phyloP scores from a whole-genome alignment of 2,329 filamentous ascomycete genomes.

The Setomelanomma holmii region DNA sequence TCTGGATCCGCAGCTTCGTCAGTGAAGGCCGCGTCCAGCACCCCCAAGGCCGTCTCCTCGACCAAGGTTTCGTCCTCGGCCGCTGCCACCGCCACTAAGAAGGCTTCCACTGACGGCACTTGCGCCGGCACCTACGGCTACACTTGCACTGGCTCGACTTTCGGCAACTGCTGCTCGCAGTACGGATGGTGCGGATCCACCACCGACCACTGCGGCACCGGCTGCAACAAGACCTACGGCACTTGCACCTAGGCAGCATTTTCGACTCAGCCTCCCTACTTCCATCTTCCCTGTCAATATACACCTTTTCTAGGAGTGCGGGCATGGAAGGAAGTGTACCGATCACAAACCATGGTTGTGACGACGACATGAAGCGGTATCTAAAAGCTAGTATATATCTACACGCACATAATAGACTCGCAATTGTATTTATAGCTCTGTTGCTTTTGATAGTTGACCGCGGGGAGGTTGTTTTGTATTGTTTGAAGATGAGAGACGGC shows the following conservation, averaged over 20 bases:
- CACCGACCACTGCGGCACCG: constrained; percentile 35
- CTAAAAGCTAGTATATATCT: constrained; percentile 5
- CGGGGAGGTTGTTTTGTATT: not conserved
- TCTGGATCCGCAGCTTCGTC: constrained; percentile 5
- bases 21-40: constrained; percentile 1
- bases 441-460: not conserved
- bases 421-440: not conserved
- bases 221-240: constrained; percentile 43
- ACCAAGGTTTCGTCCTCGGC: constrained; percentile 8
- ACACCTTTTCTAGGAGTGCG: not conserved
- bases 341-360: not conserved
- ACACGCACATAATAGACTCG: not conserved
- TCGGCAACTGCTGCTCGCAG: constrained; percentile 55
- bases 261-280: not conserved
- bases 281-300: constrained; percentile 7
- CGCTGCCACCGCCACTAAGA: constrained; percentile 17
- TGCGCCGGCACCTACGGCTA: constrained; percentile 30
- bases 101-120: constrained; percentile 34
- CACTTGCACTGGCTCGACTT: constrained; percentile 53
- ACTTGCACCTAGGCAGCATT: constrained; percentile 27
- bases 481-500: not conserved
- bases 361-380: constrained; percentile 2
- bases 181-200: constrained; percentile 52
- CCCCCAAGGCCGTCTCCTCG: constrained; percentile 4
- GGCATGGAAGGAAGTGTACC: constrained; percentile 1